phyloP scores from a whole-genome alignment of 441 rosid genomes.

The Pelargonium citronellum region DNA sequence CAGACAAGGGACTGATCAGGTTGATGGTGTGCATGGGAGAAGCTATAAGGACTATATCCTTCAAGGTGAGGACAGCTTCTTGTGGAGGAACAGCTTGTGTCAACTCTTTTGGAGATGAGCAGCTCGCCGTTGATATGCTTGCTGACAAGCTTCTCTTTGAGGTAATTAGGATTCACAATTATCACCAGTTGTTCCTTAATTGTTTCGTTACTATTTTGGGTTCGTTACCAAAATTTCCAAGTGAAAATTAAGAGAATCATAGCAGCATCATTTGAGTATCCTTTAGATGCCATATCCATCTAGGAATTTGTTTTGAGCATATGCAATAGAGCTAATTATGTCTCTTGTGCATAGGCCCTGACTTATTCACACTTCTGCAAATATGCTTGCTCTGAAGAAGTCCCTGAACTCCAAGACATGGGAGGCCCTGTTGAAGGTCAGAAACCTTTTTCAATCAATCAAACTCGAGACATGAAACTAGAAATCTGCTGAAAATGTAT shows the following conservation, averaged over 20 bases:
- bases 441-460: conserved; percentile 2
- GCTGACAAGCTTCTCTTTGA: conserved; percentile 89
- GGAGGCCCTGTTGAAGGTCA: conserved; percentile 89
- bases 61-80: conserved; percentile 92
- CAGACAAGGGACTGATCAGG: conserved; percentile 68
- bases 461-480: neutral
- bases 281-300: neutral
- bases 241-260: no score
- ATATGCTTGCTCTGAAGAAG: conserved; percentile 91
- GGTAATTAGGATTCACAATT: conserved; percentile 31
- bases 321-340: conserved; percentile 12
- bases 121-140: conserved; percentile 92
- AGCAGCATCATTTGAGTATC: neutral
- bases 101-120: conserved; percentile 89
- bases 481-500: neutral
- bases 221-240: neutral
- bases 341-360: conserved; percentile 51
- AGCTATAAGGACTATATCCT: conserved; percentile 81
- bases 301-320: neutral
- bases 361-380: conserved; percentile 81
- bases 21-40: conserved; percentile 87
- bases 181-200: neutral
- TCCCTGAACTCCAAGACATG: conserved; percentile 94
- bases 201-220: conserved; percentile 2
- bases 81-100: conserved; percentile 95